A percentile compares a stretch with the other conserved stretches of the same genome.
These are phyloP conservation scores for Dictyostelium brefeldianum DNA, from an alignment of 78 protist genomes.

Conservation along the genomic window DNA sequence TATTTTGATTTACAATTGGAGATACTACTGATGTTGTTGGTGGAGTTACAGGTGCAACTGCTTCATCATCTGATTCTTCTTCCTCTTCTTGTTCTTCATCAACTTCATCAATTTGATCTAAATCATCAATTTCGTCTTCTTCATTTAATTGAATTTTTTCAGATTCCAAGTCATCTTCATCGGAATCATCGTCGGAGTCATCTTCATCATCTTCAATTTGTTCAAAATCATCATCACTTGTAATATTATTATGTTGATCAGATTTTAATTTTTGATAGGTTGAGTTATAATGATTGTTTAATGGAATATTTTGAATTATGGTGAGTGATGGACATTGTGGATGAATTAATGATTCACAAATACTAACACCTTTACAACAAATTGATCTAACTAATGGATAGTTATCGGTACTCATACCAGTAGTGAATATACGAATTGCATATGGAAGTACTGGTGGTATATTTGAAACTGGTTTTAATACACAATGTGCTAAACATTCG, in stretches of 20 bases:
- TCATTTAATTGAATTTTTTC: not conserved
- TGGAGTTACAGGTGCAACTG: not conserved
- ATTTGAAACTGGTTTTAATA: slow-evolving; percentile 22
- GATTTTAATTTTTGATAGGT: not conserved
- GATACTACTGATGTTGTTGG: not conserved
- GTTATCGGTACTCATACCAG: slow-evolving; percentile 34
- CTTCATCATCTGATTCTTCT: not conserved
- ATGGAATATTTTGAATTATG: not conserved
- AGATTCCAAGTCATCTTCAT: not conserved
- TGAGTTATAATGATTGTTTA: not conserved
- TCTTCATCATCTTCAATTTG: slow-evolving; percentile 4
- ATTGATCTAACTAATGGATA: slow-evolving; percentile 22
- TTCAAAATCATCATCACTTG: not conserved
- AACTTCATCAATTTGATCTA: not conserved
- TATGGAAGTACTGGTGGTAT: slow-evolving; percentile 64
- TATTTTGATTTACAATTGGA: not conserved
- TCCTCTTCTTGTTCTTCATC: not conserved
- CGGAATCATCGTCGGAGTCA: not conserved
- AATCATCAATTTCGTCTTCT: not conserved
- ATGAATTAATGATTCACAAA: slow-evolving; percentile 66
- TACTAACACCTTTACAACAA: slow-evolving; percentile 30
- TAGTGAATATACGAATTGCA: slow-evolving; percentile 36
- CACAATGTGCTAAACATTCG: slow-evolving; percentile 30
- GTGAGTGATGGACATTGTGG: slow-evolving; percentile 61
- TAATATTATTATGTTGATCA: not conserved